Conservation (phyloP, 2,329 filamentous ascomycete species). For the Penicillium sp. region DNA sequence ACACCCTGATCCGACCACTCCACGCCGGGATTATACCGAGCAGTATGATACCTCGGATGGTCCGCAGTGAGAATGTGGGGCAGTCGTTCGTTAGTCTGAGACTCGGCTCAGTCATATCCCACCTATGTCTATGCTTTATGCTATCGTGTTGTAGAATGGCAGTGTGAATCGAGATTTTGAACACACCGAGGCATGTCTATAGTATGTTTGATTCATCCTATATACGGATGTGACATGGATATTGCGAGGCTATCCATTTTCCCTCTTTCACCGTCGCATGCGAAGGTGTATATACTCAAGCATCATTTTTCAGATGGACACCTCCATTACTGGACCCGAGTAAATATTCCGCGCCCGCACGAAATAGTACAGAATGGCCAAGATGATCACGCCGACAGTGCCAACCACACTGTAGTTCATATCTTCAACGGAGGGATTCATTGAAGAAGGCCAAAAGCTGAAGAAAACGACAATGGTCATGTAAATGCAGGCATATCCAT, state of each 20-base stretch:
- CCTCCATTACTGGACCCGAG: slow-evolving; percentile 28
- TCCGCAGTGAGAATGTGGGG: not conserved
- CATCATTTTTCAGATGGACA: not conserved
- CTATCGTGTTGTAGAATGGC: not conserved
- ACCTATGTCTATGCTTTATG: not conserved
- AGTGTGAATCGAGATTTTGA: not conserved
- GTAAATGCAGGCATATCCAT: slow-evolving; percentile 47
- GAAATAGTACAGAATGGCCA: slow-evolving; percentile 43
- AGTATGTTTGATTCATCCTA: not conserved
- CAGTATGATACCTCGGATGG: not conserved
- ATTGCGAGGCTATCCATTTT: not conserved
- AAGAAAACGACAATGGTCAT: slow-evolving; percentile 49
- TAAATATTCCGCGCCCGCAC: slow-evolving; percentile 36
- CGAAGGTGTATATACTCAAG: not conserved
- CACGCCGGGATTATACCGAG: not conserved
- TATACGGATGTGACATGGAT: not conserved
- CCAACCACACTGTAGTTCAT: slow-evolving; percentile 55
- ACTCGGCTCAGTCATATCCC: not conserved
- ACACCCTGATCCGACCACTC: not conserved
- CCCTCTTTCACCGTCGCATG: too few relatives aligned
- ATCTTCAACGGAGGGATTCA: slow-evolving; percentile 37
- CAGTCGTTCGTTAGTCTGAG: not conserved
- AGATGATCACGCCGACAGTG: slow-evolving; percentile 40
- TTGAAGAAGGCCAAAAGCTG: slow-evolving; percentile 48
- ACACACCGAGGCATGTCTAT: not conserved